These are phyloP conservation scores for Dictyostelium brefeldianum DNA, from an alignment of 78 protist genomes.

Conservation along the genomic window DNA sequence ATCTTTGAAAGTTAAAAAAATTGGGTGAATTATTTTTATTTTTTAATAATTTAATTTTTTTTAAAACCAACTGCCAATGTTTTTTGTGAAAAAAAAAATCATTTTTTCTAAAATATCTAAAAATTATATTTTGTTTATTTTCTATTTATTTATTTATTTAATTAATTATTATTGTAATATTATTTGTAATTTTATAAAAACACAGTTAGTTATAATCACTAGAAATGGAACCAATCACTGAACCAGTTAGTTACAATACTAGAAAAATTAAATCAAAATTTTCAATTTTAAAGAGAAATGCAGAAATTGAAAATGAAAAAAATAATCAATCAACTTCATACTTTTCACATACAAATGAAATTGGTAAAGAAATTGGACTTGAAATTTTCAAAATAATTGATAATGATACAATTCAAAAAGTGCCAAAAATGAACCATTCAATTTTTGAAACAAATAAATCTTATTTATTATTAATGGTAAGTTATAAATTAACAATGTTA, in stretches of 20 bases:
- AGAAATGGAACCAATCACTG: background rate
- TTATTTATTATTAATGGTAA: constrained; percentile 32
- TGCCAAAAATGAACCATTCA: constrained; percentile 19
- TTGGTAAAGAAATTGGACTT: constrained; percentile 41
- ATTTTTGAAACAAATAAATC: constrained; percentile 24
- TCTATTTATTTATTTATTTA: too few relatives aligned
- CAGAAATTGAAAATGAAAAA: background rate
- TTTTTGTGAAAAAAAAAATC: too few relatives aligned
- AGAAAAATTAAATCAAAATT: constrained; percentile 14
- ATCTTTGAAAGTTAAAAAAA: too few relatives aligned
- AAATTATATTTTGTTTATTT: too few relatives aligned
- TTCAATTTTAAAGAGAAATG: constrained; percentile 3
- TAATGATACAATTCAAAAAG: constrained; percentile 28
- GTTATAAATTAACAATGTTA: too few relatives aligned
- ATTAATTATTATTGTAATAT: too few relatives aligned
- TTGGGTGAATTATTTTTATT: too few relatives aligned
- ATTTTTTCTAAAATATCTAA: too few relatives aligned
- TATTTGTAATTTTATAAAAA: background rate
- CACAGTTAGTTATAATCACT: too few relatives aligned
- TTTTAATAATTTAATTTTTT: too few relatives aligned
- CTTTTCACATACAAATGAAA: constrained; percentile 23
- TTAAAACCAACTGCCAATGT: too few relatives aligned
- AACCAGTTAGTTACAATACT: background rate
- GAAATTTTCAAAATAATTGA: constrained; percentile 32
- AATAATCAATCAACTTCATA: background rate